Evolutionary conservation across 768 basidiomycete genomes (phyloP).

Genomic region (Russula earlei): DNA sequence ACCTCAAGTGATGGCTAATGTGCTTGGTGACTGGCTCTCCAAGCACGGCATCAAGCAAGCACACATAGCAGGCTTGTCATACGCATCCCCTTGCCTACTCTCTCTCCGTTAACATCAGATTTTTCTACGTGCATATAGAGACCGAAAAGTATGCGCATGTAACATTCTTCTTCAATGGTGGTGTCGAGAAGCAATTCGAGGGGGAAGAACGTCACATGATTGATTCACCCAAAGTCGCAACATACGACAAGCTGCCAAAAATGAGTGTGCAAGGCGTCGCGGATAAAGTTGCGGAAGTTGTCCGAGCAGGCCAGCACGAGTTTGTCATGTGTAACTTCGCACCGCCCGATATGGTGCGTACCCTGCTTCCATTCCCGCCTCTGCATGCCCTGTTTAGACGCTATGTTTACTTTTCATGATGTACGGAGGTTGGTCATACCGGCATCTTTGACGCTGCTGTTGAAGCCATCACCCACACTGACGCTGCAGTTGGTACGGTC

Average conservation of each 20-base stretch:
- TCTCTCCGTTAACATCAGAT: neutral
- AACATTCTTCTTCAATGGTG: slow-evolving; percentile 98
- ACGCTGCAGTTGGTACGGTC: slow-evolving; percentile 80
- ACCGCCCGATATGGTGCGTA: slow-evolving; percentile 84
- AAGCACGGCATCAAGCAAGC: slow-evolving; percentile 75
- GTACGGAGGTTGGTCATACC: slow-evolving; percentile 76
- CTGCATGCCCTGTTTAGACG: neutral
- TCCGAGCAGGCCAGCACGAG: slow-evolving; percentile 59
- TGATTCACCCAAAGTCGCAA: slow-evolving; percentile 86
- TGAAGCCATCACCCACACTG: slow-evolving; percentile 78
- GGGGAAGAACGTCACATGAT: slow-evolving; percentile 81
- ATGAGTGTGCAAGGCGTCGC: slow-evolving; percentile 89
- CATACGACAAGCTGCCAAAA: slow-evolving; percentile 83
- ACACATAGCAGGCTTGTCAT: slow-evolving; percentile 65
- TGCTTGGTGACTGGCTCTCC: slow-evolving; percentile 85
- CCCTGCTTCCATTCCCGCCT: neutral
- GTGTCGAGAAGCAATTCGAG: slow-evolving; percentile 85
- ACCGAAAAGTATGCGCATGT: slow-evolving; percentile 99
- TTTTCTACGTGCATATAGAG: slow-evolving; percentile 34
- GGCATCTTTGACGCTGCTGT: slow-evolving; percentile 89
- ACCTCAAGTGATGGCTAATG: slow-evolving; percentile 90
- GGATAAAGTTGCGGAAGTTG: slow-evolving; percentile 83
- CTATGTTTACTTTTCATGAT: too few species aligned
- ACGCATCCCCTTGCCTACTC: neutral
- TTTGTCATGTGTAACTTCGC: slow-evolving; percentile 99